These are phyloP conservation scores for Neostapfia colusana DNA, from an alignment of 176 grass and related monocot genomes.

Conservation along the genomic window DNA sequence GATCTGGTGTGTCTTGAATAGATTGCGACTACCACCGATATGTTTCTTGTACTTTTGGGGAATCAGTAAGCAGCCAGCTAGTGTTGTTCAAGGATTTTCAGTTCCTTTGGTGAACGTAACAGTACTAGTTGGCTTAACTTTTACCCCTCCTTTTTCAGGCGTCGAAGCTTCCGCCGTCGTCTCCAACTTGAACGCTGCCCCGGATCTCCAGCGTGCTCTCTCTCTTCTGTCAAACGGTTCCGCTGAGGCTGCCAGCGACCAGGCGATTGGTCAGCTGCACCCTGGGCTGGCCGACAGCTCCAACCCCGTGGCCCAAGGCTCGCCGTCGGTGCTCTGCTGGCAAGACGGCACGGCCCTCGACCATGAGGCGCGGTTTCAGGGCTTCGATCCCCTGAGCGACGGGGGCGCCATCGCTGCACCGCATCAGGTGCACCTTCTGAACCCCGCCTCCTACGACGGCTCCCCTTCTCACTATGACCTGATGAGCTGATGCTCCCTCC, in stretches of 20 bases:
- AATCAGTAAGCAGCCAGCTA: neutral
- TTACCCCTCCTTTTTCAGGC: conserved; percentile 41
- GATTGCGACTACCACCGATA: neutral
- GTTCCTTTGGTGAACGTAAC: neutral
- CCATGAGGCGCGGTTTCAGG: conserved; percentile 27
- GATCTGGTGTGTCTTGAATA: neutral
- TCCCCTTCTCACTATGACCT: conserved; percentile 3
- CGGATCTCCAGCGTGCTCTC: conserved; percentile 82
- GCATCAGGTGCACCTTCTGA: conserved; percentile 32
- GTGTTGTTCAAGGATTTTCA: neutral
- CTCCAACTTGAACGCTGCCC: conserved; percentile 53
- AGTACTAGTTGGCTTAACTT: neutral
- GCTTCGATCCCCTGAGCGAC: neutral
- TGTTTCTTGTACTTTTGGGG: neutral
- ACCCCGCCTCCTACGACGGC: neutral
- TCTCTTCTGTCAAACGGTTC: conserved; percentile 94
- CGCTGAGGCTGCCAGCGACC: conserved; percentile 24
- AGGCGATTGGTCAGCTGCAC: conserved; percentile 38
- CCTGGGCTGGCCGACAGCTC: conserved; percentile 2
- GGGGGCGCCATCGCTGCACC: neutral
- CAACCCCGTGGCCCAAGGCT: conserved; percentile 26
- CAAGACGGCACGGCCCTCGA: neutral
- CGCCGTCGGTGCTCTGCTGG: conserved; percentile 39
- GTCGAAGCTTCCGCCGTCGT: conserved; percentile 45
- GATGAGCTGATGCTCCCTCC: conserved; percentile 37